A percentile compares a stretch with the other conserved stretches of the same genome.
These are phyloP conservation scores for Annulohypoxylon truncatum DNA, from an alignment of 2,329 filamentous ascomycete species.

Conservation along the genomic window DNA sequence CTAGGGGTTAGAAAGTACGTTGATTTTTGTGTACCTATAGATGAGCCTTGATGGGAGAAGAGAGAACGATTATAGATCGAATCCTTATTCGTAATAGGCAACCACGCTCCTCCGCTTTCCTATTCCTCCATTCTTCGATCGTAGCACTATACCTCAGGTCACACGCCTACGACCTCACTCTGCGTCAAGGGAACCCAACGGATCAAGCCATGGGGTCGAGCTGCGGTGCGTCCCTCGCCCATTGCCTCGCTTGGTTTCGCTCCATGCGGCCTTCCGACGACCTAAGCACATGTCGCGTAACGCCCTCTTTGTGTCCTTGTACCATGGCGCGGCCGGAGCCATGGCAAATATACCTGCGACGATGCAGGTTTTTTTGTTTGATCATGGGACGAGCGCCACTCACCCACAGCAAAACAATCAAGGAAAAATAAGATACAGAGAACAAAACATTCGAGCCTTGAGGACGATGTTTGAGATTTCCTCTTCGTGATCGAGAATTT, in stretches of 20 bases:
- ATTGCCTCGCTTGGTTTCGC: slow-evolving; percentile 4
- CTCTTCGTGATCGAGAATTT: slow-evolving; percentile 4
- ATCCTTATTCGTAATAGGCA: not conserved
- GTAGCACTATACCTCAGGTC: slow-evolving; percentile 2
- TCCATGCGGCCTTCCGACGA: slow-evolving; percentile 34
- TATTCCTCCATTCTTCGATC: not conserved
- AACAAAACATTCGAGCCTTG: not conserved
- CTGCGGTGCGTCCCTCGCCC: slow-evolving; percentile 15
- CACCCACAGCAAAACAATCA: not conserved
- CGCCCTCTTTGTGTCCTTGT: not conserved
- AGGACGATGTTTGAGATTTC: not conserved
- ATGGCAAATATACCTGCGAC: slow-evolving; percentile 19
- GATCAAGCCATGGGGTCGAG: slow-evolving; percentile 16
- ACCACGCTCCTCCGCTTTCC: not conserved
- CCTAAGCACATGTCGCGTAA: slow-evolving; percentile 19
- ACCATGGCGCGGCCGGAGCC: not conserved
- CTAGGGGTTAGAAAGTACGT: too few species aligned
- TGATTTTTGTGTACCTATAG: not conserved
- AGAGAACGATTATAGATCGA: not conserved
- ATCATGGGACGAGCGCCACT: slow-evolving; percentile 24
- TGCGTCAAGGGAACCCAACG: slow-evolving; percentile 24
- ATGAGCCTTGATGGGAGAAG: not conserved
- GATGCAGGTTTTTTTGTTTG: slow-evolving; percentile 10
- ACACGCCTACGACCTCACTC: slow-evolving; percentile 10
- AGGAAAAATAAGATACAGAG: not conserved